Evolutionary conservation across 805 yeast genomes (phyloP), one percentile per base, ranked within the genome.

Genomic region (Myxozyma lipomycoides): DNA sequence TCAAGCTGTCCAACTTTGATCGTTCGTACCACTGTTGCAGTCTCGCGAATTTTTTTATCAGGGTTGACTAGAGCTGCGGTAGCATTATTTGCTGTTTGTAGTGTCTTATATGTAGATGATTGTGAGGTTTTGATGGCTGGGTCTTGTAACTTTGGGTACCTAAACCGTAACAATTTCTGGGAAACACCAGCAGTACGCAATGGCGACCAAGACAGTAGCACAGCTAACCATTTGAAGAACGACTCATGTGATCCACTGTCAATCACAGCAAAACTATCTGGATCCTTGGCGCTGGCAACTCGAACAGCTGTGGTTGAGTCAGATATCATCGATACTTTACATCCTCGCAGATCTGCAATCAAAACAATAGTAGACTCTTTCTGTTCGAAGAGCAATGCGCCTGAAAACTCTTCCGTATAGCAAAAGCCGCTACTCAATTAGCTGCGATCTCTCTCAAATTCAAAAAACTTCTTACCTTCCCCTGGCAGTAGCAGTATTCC

Each of bases 341-440:
- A 55, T 10, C 59, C 59, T 17, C 59, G 45, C n/a, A 55, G 53
- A 40, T 55, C 59, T 28, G 32, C 32, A 24, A 55, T 55, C 21
- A 55, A 46, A 9, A 52, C 44, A 10, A 26, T 9, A 9, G 34
- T 37, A 9, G 46, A 36, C 22, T 48, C 48, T 15, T 34, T 38
- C 21, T 48, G 44, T 21, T 52, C 54, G 38, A 41, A 46, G 4
- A 51, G 41, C 2, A 55, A 47, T 3, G 58, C 57, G 19, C 59
- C 59, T 3, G 58, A 52, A 21, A 52, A 50, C 19, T 51, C 56
- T 22, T 55, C 59, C 5, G 46, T 55, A 30, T 48, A 49, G 40
- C 59, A 55, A 24, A 30, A 49, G 4, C 58, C 58, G 25, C 55
- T 46, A 43, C 10, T 15, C 24, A 4, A 17, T 30, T 21, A 40